Conservation (phyloP, 2,329 filamentous ascomycete species). For the Zymoseptoria pseudotritici region DNA sequence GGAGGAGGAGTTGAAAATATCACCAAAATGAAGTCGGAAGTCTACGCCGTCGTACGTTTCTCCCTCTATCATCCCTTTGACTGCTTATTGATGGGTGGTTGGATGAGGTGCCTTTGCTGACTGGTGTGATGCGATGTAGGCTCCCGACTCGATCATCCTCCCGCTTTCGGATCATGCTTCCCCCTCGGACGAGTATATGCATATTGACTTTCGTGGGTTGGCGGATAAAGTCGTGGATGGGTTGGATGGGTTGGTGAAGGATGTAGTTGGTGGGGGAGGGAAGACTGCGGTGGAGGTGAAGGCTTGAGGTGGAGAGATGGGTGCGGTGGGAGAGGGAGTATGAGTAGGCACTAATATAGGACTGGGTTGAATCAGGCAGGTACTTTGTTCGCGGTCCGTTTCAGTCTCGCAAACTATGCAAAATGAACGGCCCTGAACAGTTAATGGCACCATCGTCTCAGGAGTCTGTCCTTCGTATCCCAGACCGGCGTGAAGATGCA, state of each 20-base stretch:
- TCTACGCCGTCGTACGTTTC: slow-evolving; percentile 39
- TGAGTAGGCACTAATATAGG: too few species aligned
- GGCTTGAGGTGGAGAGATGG: neutral
- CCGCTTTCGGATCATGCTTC: slow-evolving; percentile 50
- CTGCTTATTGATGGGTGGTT: too few species aligned
- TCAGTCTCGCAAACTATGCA: too few species aligned
- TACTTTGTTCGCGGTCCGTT: too few species aligned
- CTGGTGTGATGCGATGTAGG: slow-evolving; percentile 3
- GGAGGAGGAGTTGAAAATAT: neutral
- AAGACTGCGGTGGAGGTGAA: neutral
- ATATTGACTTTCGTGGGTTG: slow-evolving; percentile 51
- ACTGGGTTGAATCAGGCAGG: too few species aligned
- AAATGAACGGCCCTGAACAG: too few species aligned
- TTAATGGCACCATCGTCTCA: too few species aligned
- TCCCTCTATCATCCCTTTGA: too few species aligned
- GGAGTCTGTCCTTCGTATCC: too few species aligned
- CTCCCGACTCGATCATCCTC: slow-evolving; percentile 43
- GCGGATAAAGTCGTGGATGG: slow-evolving; percentile 35
- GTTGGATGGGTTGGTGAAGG: neutral
- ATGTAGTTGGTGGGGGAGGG: neutral
- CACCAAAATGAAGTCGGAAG: slow-evolving; percentile 49
- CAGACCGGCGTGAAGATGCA: too few species aligned
- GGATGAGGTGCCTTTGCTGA: too few species aligned
- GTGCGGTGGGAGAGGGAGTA: neutral
- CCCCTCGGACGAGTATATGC: slow-evolving; percentile 44